These are phyloP conservation scores for Botrytis aclada DNA, from an alignment of 2,329 filamentous ascomycete genomes.

Conservation along the genomic window DNA sequence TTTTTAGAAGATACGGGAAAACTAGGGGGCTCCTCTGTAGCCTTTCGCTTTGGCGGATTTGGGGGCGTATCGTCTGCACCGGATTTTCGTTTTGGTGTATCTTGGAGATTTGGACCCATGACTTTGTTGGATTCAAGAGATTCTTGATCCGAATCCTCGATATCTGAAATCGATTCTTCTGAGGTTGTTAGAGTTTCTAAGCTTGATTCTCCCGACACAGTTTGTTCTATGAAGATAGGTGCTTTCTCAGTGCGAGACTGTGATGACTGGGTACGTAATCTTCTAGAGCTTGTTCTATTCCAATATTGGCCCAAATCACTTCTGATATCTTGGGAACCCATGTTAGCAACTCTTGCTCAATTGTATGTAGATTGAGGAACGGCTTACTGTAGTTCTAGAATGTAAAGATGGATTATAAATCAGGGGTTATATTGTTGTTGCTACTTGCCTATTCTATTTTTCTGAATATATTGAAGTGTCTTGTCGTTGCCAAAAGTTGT, in stretches of 20 bases:
- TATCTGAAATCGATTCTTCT: neutral
- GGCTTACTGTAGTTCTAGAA: neutral
- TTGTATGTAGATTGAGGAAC: neutral
- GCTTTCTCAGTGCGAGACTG: neutral
- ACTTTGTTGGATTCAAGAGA: neutral
- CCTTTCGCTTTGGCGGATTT: conserved; percentile 62
- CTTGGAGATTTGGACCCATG: neutral
- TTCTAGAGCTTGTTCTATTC: neutral
- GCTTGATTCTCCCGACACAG: neutral
- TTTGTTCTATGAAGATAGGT: neutral
- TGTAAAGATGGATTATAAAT: neutral
- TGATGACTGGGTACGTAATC: neutral
- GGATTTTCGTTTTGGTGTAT: neutral
- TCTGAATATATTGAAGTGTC: neutral
- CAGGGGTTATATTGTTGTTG: neutral
- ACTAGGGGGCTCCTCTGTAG: conserved; percentile 58
- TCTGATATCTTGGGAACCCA: neutral
- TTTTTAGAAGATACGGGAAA: conserved; percentile 64
- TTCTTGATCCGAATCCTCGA: neutral
- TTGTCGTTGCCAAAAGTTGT: neutral
- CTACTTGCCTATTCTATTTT: neutral
- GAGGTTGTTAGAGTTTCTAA: neutral
- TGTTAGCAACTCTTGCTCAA: neutral
- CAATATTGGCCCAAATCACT: neutral
- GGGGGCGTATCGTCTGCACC: neutral